Conservation (phyloP, 768 basidiomycete genomes). For the Lentinula sp. region DNA sequence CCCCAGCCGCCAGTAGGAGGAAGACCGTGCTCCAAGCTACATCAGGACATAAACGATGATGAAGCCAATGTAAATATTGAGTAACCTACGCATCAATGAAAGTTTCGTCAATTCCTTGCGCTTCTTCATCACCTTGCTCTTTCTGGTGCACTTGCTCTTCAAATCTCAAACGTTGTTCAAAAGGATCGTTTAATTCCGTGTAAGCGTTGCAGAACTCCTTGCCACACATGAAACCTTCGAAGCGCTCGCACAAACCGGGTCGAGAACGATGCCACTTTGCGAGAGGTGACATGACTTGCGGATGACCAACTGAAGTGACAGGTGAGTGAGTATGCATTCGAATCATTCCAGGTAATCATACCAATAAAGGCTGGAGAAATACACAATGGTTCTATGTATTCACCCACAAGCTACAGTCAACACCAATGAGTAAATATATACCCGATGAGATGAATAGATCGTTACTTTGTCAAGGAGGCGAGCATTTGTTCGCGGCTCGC, state of each 20-base stretch:
- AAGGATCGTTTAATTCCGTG: conserved; percentile 99
- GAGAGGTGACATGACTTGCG: conserved; percentile 98
- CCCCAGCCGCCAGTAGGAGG: conserved; percentile 99
- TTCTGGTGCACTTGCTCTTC: conserved; percentile 95
- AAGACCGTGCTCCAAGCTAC: conserved; percentile 90
- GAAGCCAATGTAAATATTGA: background rate
- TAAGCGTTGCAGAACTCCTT: conserved; percentile 99
- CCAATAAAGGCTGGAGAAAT: conserved; percentile 95
- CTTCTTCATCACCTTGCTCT: conserved; percentile 96
- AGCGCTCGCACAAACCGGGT: conserved; percentile 95
- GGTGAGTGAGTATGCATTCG: background rate
- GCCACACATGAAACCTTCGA: conserved; percentile 97
- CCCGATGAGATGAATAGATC: too few relatives aligned
- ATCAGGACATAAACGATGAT: conserved; percentile 8
- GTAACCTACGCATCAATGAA: conserved; percentile 82
- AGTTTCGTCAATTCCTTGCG: conserved; percentile 94
- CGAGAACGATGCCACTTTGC: conserved; percentile 99
- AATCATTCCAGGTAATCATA: conserved; percentile 19
- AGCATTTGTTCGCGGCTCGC: conserved; percentile 92
- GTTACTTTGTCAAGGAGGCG: conserved; percentile 95
- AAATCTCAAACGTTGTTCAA: conserved; percentile 92
- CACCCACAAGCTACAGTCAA: conserved; percentile 77
- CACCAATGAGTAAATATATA: conserved; percentile 8
- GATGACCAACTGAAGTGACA: conserved; percentile 75
- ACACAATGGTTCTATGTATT: conserved; percentile 96